Evolutionary conservation across 805 yeast genomes (phyloP).

Genomic region (Candida cerambycidarum): DNA sequence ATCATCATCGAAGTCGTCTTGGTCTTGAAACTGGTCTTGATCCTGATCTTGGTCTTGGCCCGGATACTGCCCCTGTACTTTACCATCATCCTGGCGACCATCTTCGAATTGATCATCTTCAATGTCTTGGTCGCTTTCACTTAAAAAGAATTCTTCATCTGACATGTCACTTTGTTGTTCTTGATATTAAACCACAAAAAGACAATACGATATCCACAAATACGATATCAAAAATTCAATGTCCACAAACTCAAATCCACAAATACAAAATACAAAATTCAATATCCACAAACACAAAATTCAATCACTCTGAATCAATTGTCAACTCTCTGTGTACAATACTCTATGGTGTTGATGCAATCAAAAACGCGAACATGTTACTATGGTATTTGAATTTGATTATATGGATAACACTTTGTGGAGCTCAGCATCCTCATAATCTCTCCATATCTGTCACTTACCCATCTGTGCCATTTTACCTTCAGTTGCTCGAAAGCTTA

Average conservation of each 20-base stretch:
- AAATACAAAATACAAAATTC: neutral
- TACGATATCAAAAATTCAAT: too few relatives aligned
- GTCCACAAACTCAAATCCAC: too few relatives aligned
- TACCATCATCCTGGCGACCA: too few relatives aligned
- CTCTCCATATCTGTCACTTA: neutral
- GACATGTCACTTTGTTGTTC: conserved; percentile 1
- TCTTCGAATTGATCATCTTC: neutral
- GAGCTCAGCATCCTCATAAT: neutral
- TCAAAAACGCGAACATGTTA: conserved; percentile 4
- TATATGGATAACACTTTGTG: neutral
- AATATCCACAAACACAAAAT: neutral
- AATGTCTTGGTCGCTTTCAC: neutral
- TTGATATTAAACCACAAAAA: too few relatives aligned
- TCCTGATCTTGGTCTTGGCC: too few relatives aligned
- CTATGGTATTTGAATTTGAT: conserved; percentile 2
- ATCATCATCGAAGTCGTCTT: conserved; percentile 1
- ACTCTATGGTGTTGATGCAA: neutral
- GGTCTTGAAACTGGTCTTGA: too few relatives aligned
- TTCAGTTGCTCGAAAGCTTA: conserved; percentile 44
- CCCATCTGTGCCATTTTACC: conserved; percentile 24
- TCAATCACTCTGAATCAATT: too few relatives aligned
- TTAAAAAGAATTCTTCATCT: conserved; percentile 2
- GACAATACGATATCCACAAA: too few relatives aligned
- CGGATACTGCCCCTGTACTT: too few relatives aligned
- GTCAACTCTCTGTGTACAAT: too few relatives aligned